Conservation (phyloP, 1,284 basidiomycete species). For the Ustilago bromivora region DNA sequence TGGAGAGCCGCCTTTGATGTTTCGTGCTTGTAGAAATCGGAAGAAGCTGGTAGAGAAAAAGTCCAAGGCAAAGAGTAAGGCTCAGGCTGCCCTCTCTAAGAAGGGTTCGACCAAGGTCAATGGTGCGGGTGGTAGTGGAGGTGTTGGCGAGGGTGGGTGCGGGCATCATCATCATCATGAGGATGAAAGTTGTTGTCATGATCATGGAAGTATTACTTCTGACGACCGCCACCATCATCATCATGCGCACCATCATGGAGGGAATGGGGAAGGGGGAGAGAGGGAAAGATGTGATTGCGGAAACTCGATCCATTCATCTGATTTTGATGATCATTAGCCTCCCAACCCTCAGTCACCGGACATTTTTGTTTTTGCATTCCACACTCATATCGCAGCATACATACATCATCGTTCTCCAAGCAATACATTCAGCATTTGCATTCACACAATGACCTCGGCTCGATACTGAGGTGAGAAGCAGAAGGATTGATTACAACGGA, state of each 20-base stretch:
- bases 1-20: slow-evolving; percentile 64
- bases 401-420: neutral
- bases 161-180: slow-evolving; percentile 18
- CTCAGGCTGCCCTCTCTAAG: slow-evolving; percentile 35
- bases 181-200: slow-evolving; percentile 20
- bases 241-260: slow-evolving; percentile 5
- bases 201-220: slow-evolving; percentile 19
- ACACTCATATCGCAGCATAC: neutral
- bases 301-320: slow-evolving; percentile 51
- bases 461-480: neutral
- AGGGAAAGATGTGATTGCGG: slow-evolving; percentile 48
- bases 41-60: slow-evolving; percentile 66
- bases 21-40: slow-evolving; percentile 61
- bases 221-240: slow-evolving; percentile 16
- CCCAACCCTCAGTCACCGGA: neutral
- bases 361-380: neutral
- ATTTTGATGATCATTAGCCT: slow-evolving; percentile 27
- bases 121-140: neutral
- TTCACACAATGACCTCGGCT: neutral
- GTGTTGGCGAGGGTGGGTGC: neutral
- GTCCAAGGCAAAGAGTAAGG: slow-evolving; percentile 61
- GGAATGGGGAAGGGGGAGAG: slow-evolving; percentile 1
- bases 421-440: too few relatives aligned
- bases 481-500: slow-evolving; percentile 4
- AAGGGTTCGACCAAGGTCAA: slow-evolving; percentile 3